Evolutionary conservation across 768 basidiomycete genomes (phyloP), one percentile per base, ranked within the genome.

Genomic region (Leccinum imitatum): DNA sequence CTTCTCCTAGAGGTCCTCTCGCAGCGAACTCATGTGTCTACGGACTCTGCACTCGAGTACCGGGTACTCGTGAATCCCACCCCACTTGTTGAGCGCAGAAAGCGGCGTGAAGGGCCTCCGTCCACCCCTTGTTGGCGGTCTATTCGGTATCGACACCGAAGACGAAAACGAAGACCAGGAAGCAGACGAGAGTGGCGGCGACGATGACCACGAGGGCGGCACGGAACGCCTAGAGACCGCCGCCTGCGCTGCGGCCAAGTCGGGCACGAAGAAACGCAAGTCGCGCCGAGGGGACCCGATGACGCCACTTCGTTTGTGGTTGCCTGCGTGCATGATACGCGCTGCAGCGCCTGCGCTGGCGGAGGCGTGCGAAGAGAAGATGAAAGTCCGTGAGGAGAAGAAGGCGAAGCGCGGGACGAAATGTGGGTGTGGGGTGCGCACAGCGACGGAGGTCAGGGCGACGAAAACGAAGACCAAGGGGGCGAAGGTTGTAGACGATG

Each of bases 321-420:
- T 94, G 73, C 90, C 93, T 0, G 91, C 89, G 23, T 86, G 81
- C 56, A 87, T 96, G 80, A 82, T 95, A 11, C 73, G 77, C 13
- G 71, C 85, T 33, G 91, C 83, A 2, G 87, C 86, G 60, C 89
- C 91, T 9, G 73, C 75, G 4, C 69, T 95, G 23, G 87, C 88
- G 5, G 73, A 81, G 47, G 80, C 80, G 17, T 94, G 80, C 63
- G 84, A 91, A 59, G 80, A 77, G 11, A 90, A 86, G 64, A 70
- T 71, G 41, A 76, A 72, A 41, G 85, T 71, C 83, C 86, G 67
- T 68, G 76, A 17, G 75, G 73, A 64, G 57, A 70, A 71, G 60
- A 87, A 82, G 66, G 64, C 58, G 37, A 67, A 67, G 44, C 61
- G 58, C 3, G 64, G 64, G 53, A 63, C 63, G 21, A 77, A 63